A percentile compares a stretch with the other conserved stretches of the same genome.
Conservation (phyloP, 1,284 basidiomycete species). For the Phylloporus sp. region DNA sequence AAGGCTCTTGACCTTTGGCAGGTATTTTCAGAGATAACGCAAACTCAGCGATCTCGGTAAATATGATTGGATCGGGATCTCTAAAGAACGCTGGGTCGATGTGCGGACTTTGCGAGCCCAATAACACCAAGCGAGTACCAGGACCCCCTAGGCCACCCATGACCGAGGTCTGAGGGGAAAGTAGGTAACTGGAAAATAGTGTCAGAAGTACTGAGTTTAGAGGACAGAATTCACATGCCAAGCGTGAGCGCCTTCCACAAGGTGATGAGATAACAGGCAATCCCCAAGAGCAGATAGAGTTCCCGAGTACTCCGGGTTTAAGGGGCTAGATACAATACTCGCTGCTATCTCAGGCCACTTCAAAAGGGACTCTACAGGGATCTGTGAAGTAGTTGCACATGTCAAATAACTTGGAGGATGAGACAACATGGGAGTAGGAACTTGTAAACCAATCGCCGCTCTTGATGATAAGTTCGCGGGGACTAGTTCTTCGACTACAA, state of each 20-base stretch:
- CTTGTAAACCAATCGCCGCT: slow-evolving; percentile 41
- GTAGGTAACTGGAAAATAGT: slow-evolving; percentile 68
- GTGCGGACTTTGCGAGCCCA: slow-evolving; percentile 68
- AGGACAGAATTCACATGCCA: slow-evolving; percentile 59
- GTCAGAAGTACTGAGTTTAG: slow-evolving; percentile 11
- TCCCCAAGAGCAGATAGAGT: slow-evolving; percentile 90
- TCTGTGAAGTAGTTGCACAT: slow-evolving; percentile 43
- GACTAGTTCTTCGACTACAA: slow-evolving; percentile 75
- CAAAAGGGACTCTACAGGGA: slow-evolving; percentile 62
- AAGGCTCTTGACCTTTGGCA: slow-evolving; percentile 86
- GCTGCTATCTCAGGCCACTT: slow-evolving; percentile 90
- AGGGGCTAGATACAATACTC: slow-evolving; percentile 81
- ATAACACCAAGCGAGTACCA: slow-evolving; percentile 63
- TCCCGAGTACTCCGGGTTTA: slow-evolving; percentile 66
- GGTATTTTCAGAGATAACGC: slow-evolving; percentile 77
- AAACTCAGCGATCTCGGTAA: slow-evolving; percentile 94
- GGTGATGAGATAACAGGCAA: slow-evolving; percentile 71
- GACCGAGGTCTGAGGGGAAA: slow-evolving; percentile 84
- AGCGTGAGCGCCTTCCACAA: slow-evolving; percentile 87
- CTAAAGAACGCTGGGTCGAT: slow-evolving; percentile 58
- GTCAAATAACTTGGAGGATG: slow-evolving; percentile 65
- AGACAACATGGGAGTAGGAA: slow-evolving; percentile 39
- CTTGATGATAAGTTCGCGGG: slow-evolving; percentile 60
- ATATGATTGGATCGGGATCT: slow-evolving; percentile 81
- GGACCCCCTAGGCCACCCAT: slow-evolving; percentile 70